Base-by-base conservation (phyloP, 331 rosid genomes). In the Rosa hybrid region DNA sequence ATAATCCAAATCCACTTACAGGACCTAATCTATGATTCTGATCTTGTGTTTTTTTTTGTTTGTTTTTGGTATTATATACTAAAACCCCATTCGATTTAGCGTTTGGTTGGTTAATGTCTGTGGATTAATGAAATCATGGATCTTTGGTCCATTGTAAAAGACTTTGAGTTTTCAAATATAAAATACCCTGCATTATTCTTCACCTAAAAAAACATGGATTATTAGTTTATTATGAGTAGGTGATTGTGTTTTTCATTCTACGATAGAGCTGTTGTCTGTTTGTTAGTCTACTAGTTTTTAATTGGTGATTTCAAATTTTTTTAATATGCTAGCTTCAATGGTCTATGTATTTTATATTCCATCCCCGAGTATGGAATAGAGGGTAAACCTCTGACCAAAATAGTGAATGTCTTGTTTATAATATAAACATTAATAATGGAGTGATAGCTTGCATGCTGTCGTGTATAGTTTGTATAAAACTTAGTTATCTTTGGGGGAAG, bases 191-290 rank as follows among this genome's bases (percentile, higher is more conserved):
- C 62, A 72, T 49, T 50, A 49, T 49, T 49, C 50, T 41, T 20
- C 72, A 68, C 72, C 51, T 39, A 41, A 39, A 68, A 16, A 68
- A 75, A 67, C 77, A 42, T 71, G 45, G 65, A 39, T 65, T 50
- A 62, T 8, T 74, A 27, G 60, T 46, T 53, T 45, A 75, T 74
- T 49, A 64, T 12, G 42, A 59, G 75, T 74, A 71, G 88, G 69
- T 83, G 83, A 83, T 71, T 80, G 82, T 82, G 88, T 34, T 77
- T 88, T 80, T 82, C 72, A 50, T 83, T 74, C 78, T 78, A 74
- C 74, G 69, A 77, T 81, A 86, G 90, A 81, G 79, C 78, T 82
- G 60, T 86, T 82, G 79, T 81, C 83, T 72, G 68, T 59, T 85
- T 87, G 75, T 57, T 59, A 76, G 71, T 83, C 27, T 70, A 42